Evolutionary conservation across 208 protist genomes (phyloP), one percentile per base, ranked within the genome.

Genomic region (Wallacemonas sp.): DNA sequence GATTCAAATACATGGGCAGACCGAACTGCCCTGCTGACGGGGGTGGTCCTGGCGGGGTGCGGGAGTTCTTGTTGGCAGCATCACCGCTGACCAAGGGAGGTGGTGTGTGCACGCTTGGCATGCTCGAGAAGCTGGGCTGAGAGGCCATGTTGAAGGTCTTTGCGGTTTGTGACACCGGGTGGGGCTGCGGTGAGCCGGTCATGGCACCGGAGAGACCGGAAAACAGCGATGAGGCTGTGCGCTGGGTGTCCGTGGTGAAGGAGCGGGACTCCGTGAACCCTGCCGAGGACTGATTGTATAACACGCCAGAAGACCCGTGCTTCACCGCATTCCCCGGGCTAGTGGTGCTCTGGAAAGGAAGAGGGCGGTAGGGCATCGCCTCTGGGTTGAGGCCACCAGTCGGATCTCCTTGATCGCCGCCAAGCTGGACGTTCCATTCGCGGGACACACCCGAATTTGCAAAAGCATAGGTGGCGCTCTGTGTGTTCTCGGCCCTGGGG

Each of bases 371-470:
- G 5, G 51, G 51, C 51, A 58, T 24, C 15, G 51, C 51, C 17
- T 34, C 51, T 19, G 51, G 51, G 24, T 58, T 58, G 12, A 58
- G 51, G n/a, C 51, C 30, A 17, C 51, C 51, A 19, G 34, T 58
- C n/a, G 51, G 51, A 19, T 58, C 51, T 0, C 11, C n/a, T 12
- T 9, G 11, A 5, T 9, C 24, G 26, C 33, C 47, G 30, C 28
- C 51, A 22, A 58, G 30, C 12, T 58, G 51, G 14, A 58, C 51
- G 31, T 58, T 58, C 51, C 51, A 58, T 19, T 58, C 51, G 21
- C 28, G 14, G 11, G 51, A 58, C 5, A 58, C 27, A 8, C 26
- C 30, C n/a, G 34, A 31, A 19, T 58, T 33, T 4, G 28, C 19
- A 22, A 58, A 58, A 4, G 51, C 14, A 22, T 42, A 58, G 24